Base-by-base conservation (phyloP, 768 basidiomycete species). In the Chalciporus piperatus region DNA sequence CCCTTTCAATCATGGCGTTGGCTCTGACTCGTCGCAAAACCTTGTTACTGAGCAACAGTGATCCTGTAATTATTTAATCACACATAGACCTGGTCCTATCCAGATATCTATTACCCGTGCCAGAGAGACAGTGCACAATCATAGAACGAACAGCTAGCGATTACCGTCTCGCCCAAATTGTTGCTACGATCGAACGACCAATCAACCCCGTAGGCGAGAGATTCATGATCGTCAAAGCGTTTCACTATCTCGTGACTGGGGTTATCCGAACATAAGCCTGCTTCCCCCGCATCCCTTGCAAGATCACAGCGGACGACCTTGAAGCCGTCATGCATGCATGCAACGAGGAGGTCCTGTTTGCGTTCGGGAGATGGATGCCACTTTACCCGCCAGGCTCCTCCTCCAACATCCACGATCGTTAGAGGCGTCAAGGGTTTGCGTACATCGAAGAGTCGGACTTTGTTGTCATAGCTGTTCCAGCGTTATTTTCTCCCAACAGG, bases 271-370 rank as follows among this genome's bases (percentile, higher is more conserved):
- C 50, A 41, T n/a, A 58, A 40, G 3, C 47, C 40, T 13, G 23
- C 41, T 19, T 41, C 54, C 11, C 20, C 9, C 13, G 41, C 47
- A 27, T 47, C 14, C 30, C 16, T 46, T 33, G 30, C 47, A 33
- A 60, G 58, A 23, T 50, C 48, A 38, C 65, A 64, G 48, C 50
- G 69, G 51, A 90, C 67, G 6, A 96, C 76, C 64, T 97, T 97
- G 78, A 92, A 95, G 10, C 96, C 95, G 56, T 93, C 93, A 64
- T 96, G 95, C 97, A 98, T 99, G 63, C 90, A 93, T 0, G 95
- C 97, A n/a, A 93, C 83, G 17, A 98, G 79, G 2, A 98, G 76
- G 61, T 95, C 89, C 33, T 78, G 61, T 55, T 77, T 79, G 41
- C 93, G 79, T n/a, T 63, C 58, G 2, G 76, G 56, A 5, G 79